These are phyloP conservation scores for Ustilago xerochloae DNA, from an alignment of 1,284 basidiomycete genomes.

Conservation along the genomic window DNA sequence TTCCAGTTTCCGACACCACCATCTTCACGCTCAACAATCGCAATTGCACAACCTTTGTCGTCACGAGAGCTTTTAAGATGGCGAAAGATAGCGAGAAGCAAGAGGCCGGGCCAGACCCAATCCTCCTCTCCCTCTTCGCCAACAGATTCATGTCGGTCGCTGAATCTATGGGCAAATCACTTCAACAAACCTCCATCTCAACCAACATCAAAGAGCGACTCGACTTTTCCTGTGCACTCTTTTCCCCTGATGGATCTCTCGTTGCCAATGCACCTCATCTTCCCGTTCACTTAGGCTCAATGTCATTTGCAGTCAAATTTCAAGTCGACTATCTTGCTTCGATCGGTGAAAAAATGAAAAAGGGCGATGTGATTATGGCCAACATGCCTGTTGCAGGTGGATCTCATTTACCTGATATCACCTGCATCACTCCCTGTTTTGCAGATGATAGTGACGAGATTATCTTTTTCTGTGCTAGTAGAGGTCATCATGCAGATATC, in stretches of 20 bases:
- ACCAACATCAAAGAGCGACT: constrained; percentile 90
- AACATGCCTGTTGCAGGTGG: constrained; percentile 89
- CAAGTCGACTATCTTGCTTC: constrained; percentile 79
- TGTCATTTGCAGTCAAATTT: constrained; percentile 82
- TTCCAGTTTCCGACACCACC: not conserved
- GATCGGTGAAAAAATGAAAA: constrained; percentile 71
- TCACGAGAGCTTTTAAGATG: not conserved
- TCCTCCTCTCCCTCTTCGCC: constrained; percentile 86
- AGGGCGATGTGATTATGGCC: constrained; percentile 89
- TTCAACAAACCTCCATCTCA: constrained; percentile 87
- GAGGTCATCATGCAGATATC: constrained; percentile 78
- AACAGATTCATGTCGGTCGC: constrained; percentile 93
- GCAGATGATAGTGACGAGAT: constrained; percentile 74
- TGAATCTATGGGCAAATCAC: constrained; percentile 88
- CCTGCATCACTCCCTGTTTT: constrained; percentile 89
- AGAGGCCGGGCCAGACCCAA: constrained; percentile 76
- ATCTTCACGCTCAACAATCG: no score
- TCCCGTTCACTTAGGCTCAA: constrained; percentile 75
- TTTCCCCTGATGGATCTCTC: constrained; percentile 87
- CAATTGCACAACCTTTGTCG: no score
- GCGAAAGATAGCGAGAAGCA: constrained; percentile 6
- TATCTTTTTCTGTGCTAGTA: constrained; percentile 90
- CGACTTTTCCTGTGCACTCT: constrained; percentile 87
- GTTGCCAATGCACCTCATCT: constrained; percentile 87
- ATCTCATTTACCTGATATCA: constrained; percentile 77